Evolutionary conservation across 768 basidiomycete species (phyloP), one percentile per base, ranked within the genome.

Genomic region (Boletus subparvulus): DNA sequence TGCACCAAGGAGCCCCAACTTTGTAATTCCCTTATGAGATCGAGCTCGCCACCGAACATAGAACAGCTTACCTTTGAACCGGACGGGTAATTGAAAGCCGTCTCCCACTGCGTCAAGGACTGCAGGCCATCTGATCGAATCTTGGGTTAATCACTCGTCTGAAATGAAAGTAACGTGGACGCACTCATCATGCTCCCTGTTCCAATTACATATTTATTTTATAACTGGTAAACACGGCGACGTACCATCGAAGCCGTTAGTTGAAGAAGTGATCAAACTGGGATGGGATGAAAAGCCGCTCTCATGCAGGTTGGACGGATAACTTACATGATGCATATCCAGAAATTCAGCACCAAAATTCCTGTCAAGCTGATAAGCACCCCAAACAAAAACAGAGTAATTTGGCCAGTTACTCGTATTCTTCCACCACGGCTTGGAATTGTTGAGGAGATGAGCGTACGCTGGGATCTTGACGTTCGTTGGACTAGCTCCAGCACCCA

Each of bases 121-220:
- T 46, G 37, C 19, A 46, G 16, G 17, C 58, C 43, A 41, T 52
- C 52, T 53, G 36, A 53, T 53, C 36, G 42, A 36, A 53, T 3
- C 19, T 3, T 21, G 44, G 14, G 11, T 40, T 7, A 46, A 46
- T 32, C 35, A 28, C 28, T 12, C 17, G 6, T 33, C 21, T 36
- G 9, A 21, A 21, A 32, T 36, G 41, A 30, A 54, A 39, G 40
- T 28, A 39, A 48, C 3, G 9, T 32, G 26, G 17, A 32, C 46
- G 10, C 3, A 55, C 47, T 55, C 54, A 55, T 55, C 54, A 55
- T 50, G n/a, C 54, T 50, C 48, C 19, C 33, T 53, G 28, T 35
- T 37, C 26, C 19, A 28, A 39, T 26, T 37, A 12, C 24, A 54
- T 32, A 36, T 54, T 24, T 24, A 43, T 14, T 2, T 21, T 21